Percentiles rank a stretch among this genome's conserved stretches.
These are phyloP conservation scores for Debaryomyces subglobosus DNA, from an alignment of 1,139 yeast species.

Conservation along the genomic window DNA sequence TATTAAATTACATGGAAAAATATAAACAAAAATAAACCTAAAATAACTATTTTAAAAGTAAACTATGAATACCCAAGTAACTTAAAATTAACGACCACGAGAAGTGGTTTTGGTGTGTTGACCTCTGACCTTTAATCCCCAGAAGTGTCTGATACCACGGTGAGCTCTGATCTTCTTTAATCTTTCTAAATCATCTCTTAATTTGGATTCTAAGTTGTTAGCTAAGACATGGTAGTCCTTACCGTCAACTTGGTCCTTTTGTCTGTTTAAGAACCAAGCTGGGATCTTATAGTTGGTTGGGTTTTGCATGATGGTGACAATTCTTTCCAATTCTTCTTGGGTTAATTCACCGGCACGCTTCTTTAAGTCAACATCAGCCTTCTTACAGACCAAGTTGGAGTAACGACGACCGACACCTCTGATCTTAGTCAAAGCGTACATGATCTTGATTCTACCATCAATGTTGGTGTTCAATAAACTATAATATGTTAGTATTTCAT, in stretches of 20 bases:
- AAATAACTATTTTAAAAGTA: conserved; percentile 9
- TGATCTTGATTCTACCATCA: conserved; percentile 99
- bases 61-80: conserved; percentile 17
- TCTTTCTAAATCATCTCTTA: conserved; percentile 99
- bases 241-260: conserved; percentile 97
- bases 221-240: conserved; percentile 99
- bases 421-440: conserved; percentile 99
- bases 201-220: conserved; percentile 98
- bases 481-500: conserved; percentile 33
- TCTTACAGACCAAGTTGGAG: conserved; percentile 99
- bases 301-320: conserved; percentile 99
- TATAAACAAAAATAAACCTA: conserved; percentile 14
- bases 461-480: conserved; percentile 99
- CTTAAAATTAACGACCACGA: conserved; percentile 66
- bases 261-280: conserved; percentile 99
- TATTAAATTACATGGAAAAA: conserved; percentile 27
- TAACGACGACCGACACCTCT: conserved; percentile 99
- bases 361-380: conserved; percentile 97
- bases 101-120: conserved; percentile 99
- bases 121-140: conserved; percentile 98
- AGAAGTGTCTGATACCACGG: conserved; percentile 99
- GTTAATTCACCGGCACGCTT: conserved; percentile 99
- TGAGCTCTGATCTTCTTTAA: conserved; percentile 99
- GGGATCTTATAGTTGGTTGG: conserved; percentile 99
- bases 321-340: conserved; percentile 99